phyloP scores from a whole-genome alignment of 169 alveolate genomes.

The Fabrea salina region DNA sequence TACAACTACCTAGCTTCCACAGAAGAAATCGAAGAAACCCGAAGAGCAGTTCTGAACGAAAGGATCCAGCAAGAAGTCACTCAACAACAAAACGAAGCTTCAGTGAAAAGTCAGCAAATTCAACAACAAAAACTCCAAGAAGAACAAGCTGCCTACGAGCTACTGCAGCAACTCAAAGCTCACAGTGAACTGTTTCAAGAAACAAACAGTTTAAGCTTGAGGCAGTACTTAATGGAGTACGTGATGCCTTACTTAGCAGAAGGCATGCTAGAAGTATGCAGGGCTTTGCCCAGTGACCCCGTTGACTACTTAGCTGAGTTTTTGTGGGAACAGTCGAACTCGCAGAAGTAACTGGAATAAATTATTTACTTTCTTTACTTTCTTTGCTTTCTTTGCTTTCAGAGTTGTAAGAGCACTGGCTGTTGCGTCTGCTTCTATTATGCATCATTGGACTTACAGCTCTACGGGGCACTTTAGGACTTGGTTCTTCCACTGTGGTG shows the following conservation, averaged over 20 bases:
- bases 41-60: constrained; percentile 35
- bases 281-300: constrained; percentile 86
- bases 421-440: no score
- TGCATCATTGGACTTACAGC: no score
- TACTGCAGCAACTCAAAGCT: constrained; percentile 46
- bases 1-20: constrained; percentile 56
- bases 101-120: constrained; percentile 29
- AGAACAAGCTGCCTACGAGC: constrained; percentile 23
- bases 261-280: constrained; percentile 85
- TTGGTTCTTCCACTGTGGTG: no score
- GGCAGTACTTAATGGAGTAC: constrained; percentile 84
- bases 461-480: no score
- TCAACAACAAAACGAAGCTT: constrained; percentile 27
- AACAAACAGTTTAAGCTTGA: constrained; percentile 43
- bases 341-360: no score
- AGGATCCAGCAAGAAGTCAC: constrained; percentile 38
- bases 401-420: no score
- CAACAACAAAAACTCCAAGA: constrained; percentile 56
- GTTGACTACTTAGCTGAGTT: constrained; percentile 64
- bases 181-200: no score
- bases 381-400: no score
- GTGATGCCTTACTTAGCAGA: constrained; percentile 85
- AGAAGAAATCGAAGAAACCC: constrained; percentile 47
- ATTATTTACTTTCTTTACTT: no score
- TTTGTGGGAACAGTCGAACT: no score